Evolutionary conservation across 352 stramenopile species (phyloP).

Genomic region (Blastocystis sp.): DNA sequence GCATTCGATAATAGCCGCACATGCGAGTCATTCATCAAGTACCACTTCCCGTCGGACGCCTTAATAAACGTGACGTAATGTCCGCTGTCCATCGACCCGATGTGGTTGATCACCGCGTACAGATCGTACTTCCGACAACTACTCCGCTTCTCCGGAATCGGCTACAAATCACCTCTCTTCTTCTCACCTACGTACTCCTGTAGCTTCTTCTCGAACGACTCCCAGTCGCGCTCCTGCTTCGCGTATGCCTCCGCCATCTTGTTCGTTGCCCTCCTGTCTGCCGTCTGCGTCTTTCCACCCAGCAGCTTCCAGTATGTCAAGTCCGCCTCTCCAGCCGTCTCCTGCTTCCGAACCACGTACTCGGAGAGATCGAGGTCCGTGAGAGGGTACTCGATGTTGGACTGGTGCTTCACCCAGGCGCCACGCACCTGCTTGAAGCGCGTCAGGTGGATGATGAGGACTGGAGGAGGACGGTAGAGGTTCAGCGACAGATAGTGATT

Average conservation of each 20-base stretch:
- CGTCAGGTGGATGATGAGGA: slow-evolving; percentile 95
- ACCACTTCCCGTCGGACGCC: slow-evolving; percentile 82
- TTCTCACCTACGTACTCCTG: neutral
- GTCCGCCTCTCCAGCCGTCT: slow-evolving; percentile 62
- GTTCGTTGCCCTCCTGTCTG: slow-evolving; percentile 56
- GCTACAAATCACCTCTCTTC: slow-evolving; percentile 58
- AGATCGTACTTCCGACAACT: slow-evolving; percentile 78
- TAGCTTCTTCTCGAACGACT: slow-evolving; percentile 56
- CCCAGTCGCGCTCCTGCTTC: slow-evolving; percentile 60
- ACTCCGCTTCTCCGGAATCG: slow-evolving; percentile 42
- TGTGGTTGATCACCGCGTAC: slow-evolving; percentile 92
- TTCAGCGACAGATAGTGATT: slow-evolving; percentile 85
- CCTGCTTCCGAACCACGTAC: slow-evolving; percentile 67
- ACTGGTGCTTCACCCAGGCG: slow-evolving; percentile 78
- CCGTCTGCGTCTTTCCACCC: slow-evolving; percentile 61
- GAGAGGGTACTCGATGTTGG: slow-evolving; percentile 86
- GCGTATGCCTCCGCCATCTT: neutral
- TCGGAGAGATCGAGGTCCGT: slow-evolving; percentile 76
- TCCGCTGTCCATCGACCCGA: slow-evolving; percentile 80
- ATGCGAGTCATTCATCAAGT: slow-evolving; percentile 90
- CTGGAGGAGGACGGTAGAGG: slow-evolving; percentile 84
- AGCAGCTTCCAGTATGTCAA: slow-evolving; percentile 70
- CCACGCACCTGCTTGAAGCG: slow-evolving; percentile 90
- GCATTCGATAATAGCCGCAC: slow-evolving; percentile 71
- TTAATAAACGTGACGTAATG: slow-evolving; percentile 79